Conservation (phyloP, 768 basidiomycete species). For the Sarcomyxa edulis region DNA sequence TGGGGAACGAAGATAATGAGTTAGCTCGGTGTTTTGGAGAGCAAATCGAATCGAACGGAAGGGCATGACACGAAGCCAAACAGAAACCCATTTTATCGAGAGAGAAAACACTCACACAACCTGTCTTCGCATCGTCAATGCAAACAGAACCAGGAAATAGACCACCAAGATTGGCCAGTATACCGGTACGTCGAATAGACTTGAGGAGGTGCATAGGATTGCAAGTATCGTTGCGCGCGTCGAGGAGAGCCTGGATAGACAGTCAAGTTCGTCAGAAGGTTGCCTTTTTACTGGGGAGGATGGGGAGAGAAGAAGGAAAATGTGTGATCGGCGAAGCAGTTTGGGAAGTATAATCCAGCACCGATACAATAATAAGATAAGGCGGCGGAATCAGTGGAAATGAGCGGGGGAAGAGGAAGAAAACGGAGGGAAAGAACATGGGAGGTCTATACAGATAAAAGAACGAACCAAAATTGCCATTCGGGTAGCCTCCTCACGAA, state of each 20-base stretch:
- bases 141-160: slow-evolving; percentile 94
- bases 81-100: no score
- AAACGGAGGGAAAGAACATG: no score
- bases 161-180: slow-evolving; percentile 99
- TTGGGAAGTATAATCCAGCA: no score
- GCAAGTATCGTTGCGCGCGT: slow-evolving; percentile 87
- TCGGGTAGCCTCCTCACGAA: slow-evolving; percentile 94
- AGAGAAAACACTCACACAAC: slow-evolving; percentile 69
- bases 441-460: slow-evolving; percentile 1
- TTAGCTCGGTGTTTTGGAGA: no score
- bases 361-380: slow-evolving; percentile 4
- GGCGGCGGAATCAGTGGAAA: not conserved
- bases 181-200: slow-evolving; percentile 91
- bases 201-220: slow-evolving; percentile 73
- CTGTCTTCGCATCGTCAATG: slow-evolving; percentile 92
- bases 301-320: not conserved
- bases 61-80: no score
- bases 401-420: no score
- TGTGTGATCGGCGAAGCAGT: no score
- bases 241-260: slow-evolving; percentile 72
- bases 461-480: slow-evolving; percentile 88
- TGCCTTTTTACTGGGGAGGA: not conserved
- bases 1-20: no score
- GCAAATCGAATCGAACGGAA: no score
- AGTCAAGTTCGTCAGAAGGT: not conserved